Conservation (phyloP, 352 stramenopile genomes). For the Pythium periplocum region DNA sequence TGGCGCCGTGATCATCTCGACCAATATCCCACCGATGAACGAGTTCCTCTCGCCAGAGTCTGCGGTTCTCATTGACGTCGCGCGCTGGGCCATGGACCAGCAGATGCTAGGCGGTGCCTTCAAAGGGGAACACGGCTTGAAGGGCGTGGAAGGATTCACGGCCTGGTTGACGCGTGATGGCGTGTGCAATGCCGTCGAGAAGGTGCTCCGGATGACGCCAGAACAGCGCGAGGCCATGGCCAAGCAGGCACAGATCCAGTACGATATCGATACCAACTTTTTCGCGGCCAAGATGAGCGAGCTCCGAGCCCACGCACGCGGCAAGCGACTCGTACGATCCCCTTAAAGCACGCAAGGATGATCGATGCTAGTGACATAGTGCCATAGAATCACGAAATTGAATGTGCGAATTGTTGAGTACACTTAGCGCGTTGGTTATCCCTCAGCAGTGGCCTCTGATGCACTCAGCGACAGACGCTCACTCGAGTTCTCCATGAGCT, state of each 20-base stretch:
- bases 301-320: conserved; percentile 23
- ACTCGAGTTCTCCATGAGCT: conserved; percentile 1
- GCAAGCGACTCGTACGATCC: conserved; percentile 3
- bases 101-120: conserved; percentile 48
- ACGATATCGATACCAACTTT: conserved; percentile 60
- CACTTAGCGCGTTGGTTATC: too few species aligned
- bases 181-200: conserved; percentile 51
- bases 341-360: too few species aligned
- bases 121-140: conserved; percentile 49
- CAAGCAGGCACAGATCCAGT: conserved; percentile 39
- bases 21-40: conserved; percentile 57
- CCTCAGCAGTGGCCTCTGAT: too few species aligned
- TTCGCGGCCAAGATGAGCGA: conserved; percentile 59
- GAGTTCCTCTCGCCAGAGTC: conserved; percentile 44
- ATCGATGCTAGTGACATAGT: too few species aligned
- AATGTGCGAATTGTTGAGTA: too few species aligned
- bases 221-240: conserved; percentile 37
- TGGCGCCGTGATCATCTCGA: conserved; percentile 40
- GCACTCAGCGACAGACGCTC: too few species aligned
- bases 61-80: conserved; percentile 34
- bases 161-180: conserved; percentile 25
- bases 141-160: conserved; percentile 35
- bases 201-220: conserved; percentile 42
- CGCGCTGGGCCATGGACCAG: conserved; percentile 22
- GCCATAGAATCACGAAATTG: too few species aligned